Evolutionary conservation across 2,329 filamentous ascomycete species (phyloP), one percentile per base, ranked within the genome.

Genomic region (Neoascochyta sp.): DNA sequence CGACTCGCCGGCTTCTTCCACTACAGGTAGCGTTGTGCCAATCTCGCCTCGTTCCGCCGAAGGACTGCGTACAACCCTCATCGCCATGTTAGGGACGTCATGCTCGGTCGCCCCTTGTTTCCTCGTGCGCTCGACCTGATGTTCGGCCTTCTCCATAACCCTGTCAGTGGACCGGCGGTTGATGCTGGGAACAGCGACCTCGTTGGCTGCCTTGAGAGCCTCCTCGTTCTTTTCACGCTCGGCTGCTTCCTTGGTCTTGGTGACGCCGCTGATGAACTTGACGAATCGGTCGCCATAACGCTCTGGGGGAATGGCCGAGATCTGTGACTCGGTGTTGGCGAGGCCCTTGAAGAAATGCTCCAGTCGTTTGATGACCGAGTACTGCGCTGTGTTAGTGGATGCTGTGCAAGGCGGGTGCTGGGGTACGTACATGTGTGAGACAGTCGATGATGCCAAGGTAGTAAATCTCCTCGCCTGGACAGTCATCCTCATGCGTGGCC

Each of bases 361-460:
- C 40, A 90, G 77, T 59, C 92, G 90, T 68, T 98, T 98, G 64
- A 95, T 77, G 44, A 89, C 80, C 47, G 88, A 88, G 62, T 96
- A 98, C 86, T 94, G 51, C 15, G 15, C 3, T n/a, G 30, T 27
- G 34, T 66, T 52, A 62, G 55, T 38, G 34, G 1, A 7, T 7
- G 13, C 3, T 6, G 9, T 13, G 3, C 7, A 1, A 8, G n/a
- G 7, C 5, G 8, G 3, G 14, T 5, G n/a, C 19, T 21, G 18
- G 9, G 8, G 8, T 30, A 77, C 86, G 78, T 75, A 94, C 88
- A 62, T 95, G 87, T 51, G 92, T 98, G 52, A 98, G 71, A 63
- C 92, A 98, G 65, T 98, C 92, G 62, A 98, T 98, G 51, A 98
- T 93, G 19, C 92, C 93, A 6, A 98, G 78, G 60, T 98, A 98